Conservation (phyloP, 805 yeast genomes). For the Monosporozyma aquatica region DNA sequence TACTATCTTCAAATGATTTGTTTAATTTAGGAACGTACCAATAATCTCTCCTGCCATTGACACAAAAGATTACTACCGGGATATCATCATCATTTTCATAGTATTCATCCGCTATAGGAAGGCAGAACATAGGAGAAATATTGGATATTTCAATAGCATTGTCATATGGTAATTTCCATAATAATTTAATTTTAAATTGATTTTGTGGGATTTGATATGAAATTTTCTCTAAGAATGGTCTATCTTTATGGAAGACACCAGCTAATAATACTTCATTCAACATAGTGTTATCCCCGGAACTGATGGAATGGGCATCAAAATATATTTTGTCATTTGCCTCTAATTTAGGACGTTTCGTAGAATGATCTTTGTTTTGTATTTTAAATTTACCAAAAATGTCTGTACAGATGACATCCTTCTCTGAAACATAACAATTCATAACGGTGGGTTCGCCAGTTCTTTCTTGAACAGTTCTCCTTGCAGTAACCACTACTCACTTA, state of each 20-base stretch:
- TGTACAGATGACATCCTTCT: too few species aligned
- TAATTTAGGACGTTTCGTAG: not conserved
- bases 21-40: too few species aligned
- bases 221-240: not conserved
- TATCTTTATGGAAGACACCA: not conserved
- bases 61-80: too few species aligned
- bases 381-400: not conserved
- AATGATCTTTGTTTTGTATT: too few species aligned
- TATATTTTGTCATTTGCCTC: conserved; percentile 1
- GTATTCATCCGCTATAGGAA: too few species aligned
- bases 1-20: too few species aligned
- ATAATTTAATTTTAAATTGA: not conserved
- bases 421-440: too few species aligned
- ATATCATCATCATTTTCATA: too few species aligned
- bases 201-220: not conserved
- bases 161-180: not conserved
- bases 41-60: too few species aligned
- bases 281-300: not conserved
- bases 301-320: not conserved
- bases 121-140: not conserved
- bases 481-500: too few species aligned
- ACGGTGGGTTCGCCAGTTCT: too few species aligned
- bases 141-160: not conserved
- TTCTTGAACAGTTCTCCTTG: too few species aligned
- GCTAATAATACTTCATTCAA: not conserved